Evolutionary conservation across 345 rosid species (phyloP).

Genomic region (Boechera divaricarpa): DNA sequence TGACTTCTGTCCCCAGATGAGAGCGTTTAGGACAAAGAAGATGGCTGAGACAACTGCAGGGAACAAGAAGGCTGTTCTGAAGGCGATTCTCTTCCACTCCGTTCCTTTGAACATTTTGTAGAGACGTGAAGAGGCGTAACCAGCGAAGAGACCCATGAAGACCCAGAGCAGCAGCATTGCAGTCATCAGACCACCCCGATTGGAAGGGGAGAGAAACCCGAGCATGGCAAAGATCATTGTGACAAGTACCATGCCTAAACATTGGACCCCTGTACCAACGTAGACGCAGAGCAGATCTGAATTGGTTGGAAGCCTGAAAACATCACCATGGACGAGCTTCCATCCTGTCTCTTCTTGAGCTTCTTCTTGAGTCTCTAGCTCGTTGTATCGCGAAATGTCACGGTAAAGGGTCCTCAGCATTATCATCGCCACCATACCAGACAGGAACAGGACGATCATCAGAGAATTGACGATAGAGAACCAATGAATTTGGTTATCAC

Average conservation of each 20-base stretch:
- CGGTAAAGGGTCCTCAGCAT: slow-evolving; percentile 87
- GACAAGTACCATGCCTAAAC: slow-evolving; percentile 75
- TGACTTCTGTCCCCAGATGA: slow-evolving; percentile 89
- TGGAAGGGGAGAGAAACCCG: slow-evolving; percentile 87
- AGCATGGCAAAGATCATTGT: slow-evolving; percentile 81
- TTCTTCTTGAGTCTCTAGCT: slow-evolving; percentile 87
- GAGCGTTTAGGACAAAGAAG: slow-evolving; percentile 76
- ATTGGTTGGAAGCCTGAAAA: slow-evolving; percentile 72
- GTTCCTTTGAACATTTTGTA: slow-evolving; percentile 84
- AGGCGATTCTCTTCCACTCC: slow-evolving; percentile 77
- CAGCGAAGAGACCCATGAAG: slow-evolving; percentile 87
- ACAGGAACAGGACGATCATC: slow-evolving; percentile 86
- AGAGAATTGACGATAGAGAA: slow-evolving; percentile 82
- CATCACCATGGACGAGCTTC: slow-evolving; percentile 91
- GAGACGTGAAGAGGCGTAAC: slow-evolving; percentile 67
- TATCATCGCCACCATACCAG: slow-evolving; percentile 96
- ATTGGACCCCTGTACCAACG: slow-evolving; percentile 84
- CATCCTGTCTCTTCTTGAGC: slow-evolving; percentile 94
- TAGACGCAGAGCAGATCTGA: slow-evolving; percentile 76
- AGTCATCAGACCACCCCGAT: slow-evolving; percentile 90
- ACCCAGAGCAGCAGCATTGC: slow-evolving; percentile 89
- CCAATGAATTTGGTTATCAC: slow-evolving; percentile 87
- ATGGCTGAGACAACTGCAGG: slow-evolving; percentile 70
- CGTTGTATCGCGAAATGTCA: slow-evolving; percentile 82
- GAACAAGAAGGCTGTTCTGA: slow-evolving; percentile 74